Base-by-base conservation (phyloP, 2,329 filamentous ascomycete species). In the Phyllosticta ampelicida region DNA sequence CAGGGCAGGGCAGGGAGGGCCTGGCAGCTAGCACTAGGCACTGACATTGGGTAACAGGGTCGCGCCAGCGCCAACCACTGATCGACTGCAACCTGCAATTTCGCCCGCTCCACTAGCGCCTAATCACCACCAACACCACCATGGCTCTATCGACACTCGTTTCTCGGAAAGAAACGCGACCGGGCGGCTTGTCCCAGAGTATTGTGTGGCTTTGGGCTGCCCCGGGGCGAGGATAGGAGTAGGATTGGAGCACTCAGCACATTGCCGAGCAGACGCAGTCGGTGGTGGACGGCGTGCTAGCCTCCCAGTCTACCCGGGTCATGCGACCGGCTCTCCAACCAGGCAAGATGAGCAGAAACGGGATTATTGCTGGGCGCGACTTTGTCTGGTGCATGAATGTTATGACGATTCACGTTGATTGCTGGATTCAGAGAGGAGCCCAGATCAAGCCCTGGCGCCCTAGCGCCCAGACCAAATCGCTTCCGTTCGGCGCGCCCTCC, bases 371-470 rank as follows among this genome's bases (percentile, higher is more conserved):
- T 36, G 30, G 30, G 30, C 30, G 29, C 8, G 29, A 2, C 13
- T 36, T 29, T 10, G 53, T 36, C 21, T 49, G 19, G 48, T 56
- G 54, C 54, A 56, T 56, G 51, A 56, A 51, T 56, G 23, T 57
- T 48, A 57, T 57, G 50, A 57, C 55, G 55, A 57, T 57, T 57
- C 55, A 57, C 55, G 55, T 57, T 57, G 51, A 57, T 57, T 57
- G 55, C 55, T 51, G 49, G 36, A 44, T 56, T 56, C 55, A 56
- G 49, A 56, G 55, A 52, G 13, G 36, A 56, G 29, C 49, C 53
- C 55, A 56, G 51, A 56, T 56, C 55, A 51, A 53, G 53, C 53
- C 53, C 29, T 48, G n/a, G 36, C 36, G 36, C 36, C 23, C 44
- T 54, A 54, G 53, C 53, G 53, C 53, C 53, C 53, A 54, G 53